Conservation (phyloP, 805 yeast genomes). For the Lachancea mirantina region DNA sequence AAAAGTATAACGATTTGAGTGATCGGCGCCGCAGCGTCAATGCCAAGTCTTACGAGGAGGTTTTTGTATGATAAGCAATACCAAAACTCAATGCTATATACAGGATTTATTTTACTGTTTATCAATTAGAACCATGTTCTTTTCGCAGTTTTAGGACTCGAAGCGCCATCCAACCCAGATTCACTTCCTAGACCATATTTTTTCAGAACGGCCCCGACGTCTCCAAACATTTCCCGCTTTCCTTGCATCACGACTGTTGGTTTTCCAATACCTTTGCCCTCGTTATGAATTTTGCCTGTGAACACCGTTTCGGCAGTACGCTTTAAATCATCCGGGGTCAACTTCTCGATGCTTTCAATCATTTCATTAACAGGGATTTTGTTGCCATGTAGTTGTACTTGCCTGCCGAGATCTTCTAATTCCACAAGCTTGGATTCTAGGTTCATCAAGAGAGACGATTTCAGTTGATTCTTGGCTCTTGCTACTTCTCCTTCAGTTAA, state of each 20-base stretch:
- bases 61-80: slow-evolving; percentile 19
- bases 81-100: not conserved
- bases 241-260: slow-evolving; percentile 94
- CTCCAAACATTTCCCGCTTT: slow-evolving; percentile 77
- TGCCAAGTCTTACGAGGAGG: slow-evolving; percentile 16
- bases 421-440: slow-evolving; percentile 90
- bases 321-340: slow-evolving; percentile 61
- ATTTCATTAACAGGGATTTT: slow-evolving; percentile 72
- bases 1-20: slow-evolving; percentile 25
- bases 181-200: slow-evolving; percentile 64
- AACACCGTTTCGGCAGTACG: slow-evolving; percentile 69
- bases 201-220: slow-evolving; percentile 56
- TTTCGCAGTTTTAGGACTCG: slow-evolving; percentile 10
- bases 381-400: slow-evolving; percentile 75
- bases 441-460: slow-evolving; percentile 84
- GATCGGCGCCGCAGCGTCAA: slow-evolving; percentile 14
- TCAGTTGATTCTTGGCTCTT: slow-evolving; percentile 88
- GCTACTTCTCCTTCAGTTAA: slow-evolving; percentile 65
- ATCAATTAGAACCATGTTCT: slow-evolving; percentile 25
- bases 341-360: slow-evolving; percentile 64
- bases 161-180: slow-evolving; percentile 10
- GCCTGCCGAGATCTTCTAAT: slow-evolving; percentile 92
- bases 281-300: slow-evolving; percentile 49
- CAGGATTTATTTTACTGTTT: not conserved
- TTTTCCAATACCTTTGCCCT: slow-evolving; percentile 46